Evolutionary conservation across 495 filamentous ascomycete species (phyloP).

Genomic region (Stereocaulon alpinum): DNA sequence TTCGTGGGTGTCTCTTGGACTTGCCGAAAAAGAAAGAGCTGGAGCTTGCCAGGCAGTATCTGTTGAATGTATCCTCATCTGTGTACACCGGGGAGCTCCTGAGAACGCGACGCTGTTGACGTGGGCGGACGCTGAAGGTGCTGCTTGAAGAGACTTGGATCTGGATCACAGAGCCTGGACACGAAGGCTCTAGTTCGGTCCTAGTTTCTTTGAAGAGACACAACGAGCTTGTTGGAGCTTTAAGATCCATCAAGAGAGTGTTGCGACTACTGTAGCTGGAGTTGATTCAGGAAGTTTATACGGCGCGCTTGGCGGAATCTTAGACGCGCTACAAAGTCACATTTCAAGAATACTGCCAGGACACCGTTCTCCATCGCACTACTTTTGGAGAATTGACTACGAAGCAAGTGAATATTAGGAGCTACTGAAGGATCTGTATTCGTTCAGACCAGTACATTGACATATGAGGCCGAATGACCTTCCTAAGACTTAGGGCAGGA

Average conservation of each 20-base stretch:
- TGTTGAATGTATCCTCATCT: constrained; percentile 65
- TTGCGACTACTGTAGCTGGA: not conserved
- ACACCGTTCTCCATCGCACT: too few relatives aligned
- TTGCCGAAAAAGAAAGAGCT: constrained; percentile 78
- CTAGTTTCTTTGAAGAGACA: constrained; percentile 73
- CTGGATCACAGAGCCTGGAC: constrained; percentile 55
- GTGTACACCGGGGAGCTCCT: constrained; percentile 38
- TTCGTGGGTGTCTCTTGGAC: constrained; percentile 61
- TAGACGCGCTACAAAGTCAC: not conserved
- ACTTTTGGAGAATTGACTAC: too few relatives aligned
- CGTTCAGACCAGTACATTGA: too few relatives aligned
- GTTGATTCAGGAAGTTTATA: not conserved
- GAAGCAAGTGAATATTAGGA: too few relatives aligned
- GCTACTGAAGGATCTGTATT: too few relatives aligned
- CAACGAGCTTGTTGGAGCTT: constrained; percentile 14
- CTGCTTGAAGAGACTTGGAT: constrained; percentile 53
- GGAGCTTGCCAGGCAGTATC: constrained; percentile 61
- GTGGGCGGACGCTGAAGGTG: constrained; percentile 38
- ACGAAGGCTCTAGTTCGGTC: constrained; percentile 66
- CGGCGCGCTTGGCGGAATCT: not conserved
- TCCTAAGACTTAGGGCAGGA: too few relatives aligned
- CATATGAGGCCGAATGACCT: too few relatives aligned
- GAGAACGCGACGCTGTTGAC: constrained; percentile 30
- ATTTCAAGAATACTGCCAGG: too few relatives aligned
- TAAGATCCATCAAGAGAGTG: constrained; percentile 1